A percentile compares a stretch with the other conserved stretches of the same genome.
These are phyloP conservation scores for Penstemon eatonii DNA, from an alignment of 257 asterid species.

Conservation along the genomic window DNA sequence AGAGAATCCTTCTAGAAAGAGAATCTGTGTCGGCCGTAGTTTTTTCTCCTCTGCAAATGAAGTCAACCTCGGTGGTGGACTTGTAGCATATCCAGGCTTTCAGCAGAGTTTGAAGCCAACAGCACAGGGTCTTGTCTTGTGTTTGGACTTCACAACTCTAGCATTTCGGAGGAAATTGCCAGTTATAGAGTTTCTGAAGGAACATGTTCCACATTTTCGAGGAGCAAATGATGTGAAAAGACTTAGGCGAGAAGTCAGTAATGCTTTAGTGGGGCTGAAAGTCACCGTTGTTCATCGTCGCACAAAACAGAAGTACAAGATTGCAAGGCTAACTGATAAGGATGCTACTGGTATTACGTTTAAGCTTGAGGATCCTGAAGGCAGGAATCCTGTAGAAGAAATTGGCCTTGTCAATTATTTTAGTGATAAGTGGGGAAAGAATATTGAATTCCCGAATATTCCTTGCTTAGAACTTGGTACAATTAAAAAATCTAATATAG, in stretches of 20 bases:
- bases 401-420: slow-evolving; percentile 46
- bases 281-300: slow-evolving; percentile 62
- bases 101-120: slow-evolving; percentile 66
- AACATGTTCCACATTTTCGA: slow-evolving; percentile 27
- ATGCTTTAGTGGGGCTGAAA: slow-evolving; percentile 57
- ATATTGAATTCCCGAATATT: slow-evolving; percentile 36
- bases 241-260: not conserved
- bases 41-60: slow-evolving; percentile 33
- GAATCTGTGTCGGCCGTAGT: slow-evolving; percentile 45
- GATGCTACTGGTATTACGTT: slow-evolving; percentile 36
- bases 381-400: slow-evolving; percentile 24
- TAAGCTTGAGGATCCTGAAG: slow-evolving; percentile 37
- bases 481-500: slow-evolving; percentile 28
- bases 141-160: slow-evolving; percentile 58
- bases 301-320: slow-evolving; percentile 51
- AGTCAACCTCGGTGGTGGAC: slow-evolving; percentile 45
- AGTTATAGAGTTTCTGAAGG: slow-evolving; percentile 46
- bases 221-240: slow-evolving; percentile 31
- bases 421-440: slow-evolving; percentile 46
- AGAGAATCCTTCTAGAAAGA: slow-evolving; percentile 53
- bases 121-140: slow-evolving; percentile 49
- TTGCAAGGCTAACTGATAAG: slow-evolving; percentile 32
- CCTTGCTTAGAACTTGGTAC: slow-evolving; percentile 68
- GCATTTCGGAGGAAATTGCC: slow-evolving; percentile 53
- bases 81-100: slow-evolving; percentile 59